Evolutionary conservation across 2,329 filamentous ascomycete genomes (phyloP).

Genomic region (Aureobasidium sp.): DNA sequence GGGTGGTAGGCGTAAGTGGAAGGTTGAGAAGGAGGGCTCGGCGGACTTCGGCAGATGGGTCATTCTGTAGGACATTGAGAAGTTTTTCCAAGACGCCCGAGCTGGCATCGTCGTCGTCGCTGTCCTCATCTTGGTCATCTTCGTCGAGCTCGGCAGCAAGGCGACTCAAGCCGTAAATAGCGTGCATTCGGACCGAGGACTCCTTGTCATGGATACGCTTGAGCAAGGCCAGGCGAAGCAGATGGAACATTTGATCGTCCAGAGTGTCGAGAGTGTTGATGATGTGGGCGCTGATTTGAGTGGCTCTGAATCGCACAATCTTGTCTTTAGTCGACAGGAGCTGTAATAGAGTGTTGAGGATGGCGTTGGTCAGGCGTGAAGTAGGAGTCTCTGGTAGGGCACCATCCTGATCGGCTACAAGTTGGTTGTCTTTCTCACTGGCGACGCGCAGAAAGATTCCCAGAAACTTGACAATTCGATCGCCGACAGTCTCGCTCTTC

Average conservation of each 20-base stretch:
- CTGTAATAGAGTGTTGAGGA: constrained; percentile 66
- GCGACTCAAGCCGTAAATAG: constrained; percentile 79
- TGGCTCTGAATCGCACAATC: constrained; percentile 78
- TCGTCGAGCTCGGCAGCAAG: constrained; percentile 65
- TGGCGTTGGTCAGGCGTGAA: constrained; percentile 63
- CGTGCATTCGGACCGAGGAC: constrained; percentile 82
- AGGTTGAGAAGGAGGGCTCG: constrained; percentile 82
- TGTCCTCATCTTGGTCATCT: constrained; percentile 54
- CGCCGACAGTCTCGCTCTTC: constrained; percentile 83
- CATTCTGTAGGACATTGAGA: constrained; percentile 82
- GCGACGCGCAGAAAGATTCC: constrained; percentile 75
- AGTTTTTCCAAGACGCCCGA: constrained; percentile 73
- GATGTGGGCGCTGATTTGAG: constrained; percentile 82
- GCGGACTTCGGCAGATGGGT: constrained; percentile 87
- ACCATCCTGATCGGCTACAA: constrained; percentile 53
- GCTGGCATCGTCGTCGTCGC: constrained; percentile 53
- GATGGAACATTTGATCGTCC: constrained; percentile 82
- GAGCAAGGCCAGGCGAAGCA: constrained; percentile 67
- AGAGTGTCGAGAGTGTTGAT: constrained; percentile 89
- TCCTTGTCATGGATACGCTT: constrained; percentile 92
- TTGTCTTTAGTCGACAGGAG: constrained; percentile 86
- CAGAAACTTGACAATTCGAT: constrained; percentile 76
- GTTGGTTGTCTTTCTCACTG: constrained; percentile 57
- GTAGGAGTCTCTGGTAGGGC: constrained; percentile 75
- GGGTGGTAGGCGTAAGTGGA: constrained; percentile 71